These are phyloP conservation scores for Aspergillus udagawae DNA, from an alignment of 2,329 filamentous ascomycete genomes.

Conservation along the genomic window DNA sequence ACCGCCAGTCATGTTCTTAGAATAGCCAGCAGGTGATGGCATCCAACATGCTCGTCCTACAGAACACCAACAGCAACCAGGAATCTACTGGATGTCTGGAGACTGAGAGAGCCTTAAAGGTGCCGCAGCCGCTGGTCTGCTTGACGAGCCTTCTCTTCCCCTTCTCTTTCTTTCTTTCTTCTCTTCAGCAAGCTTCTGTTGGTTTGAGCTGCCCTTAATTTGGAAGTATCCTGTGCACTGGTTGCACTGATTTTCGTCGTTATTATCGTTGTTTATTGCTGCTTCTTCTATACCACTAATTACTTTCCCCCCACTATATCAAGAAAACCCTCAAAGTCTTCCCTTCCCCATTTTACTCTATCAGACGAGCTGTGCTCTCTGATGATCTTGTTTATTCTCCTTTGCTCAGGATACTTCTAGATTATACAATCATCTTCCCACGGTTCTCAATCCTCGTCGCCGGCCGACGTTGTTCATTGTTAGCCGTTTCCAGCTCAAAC, in stretches of 20 bases:
- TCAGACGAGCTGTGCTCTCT: slow-evolving; percentile 36
- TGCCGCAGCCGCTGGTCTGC: slow-evolving; percentile 15
- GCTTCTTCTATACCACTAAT: slow-evolving; percentile 26
- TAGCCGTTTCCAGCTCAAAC: slow-evolving; percentile 24
- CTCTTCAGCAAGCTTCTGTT: slow-evolving; percentile 62
- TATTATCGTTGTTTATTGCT: slow-evolving; percentile 39
- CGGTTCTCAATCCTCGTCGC: slow-evolving; percentile 25
- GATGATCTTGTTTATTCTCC: slow-evolving; percentile 28
- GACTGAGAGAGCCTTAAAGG: slow-evolving; percentile 10
- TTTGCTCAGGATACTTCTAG: slow-evolving; percentile 24
- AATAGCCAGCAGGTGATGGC: neutral
- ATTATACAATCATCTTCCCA: slow-evolving; percentile 20
- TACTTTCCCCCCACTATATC: slow-evolving; percentile 10
- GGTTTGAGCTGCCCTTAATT: slow-evolving; percentile 45
- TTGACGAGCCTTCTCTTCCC: slow-evolving; percentile 18
- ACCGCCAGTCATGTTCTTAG: neutral
- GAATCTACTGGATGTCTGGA: neutral
- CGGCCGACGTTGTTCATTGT: slow-evolving; percentile 29
- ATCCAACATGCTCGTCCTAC: neutral
- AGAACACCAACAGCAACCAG: neutral
- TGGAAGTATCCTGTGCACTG: slow-evolving; percentile 39
- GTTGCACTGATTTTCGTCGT: slow-evolving; percentile 44
- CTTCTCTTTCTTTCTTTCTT: slow-evolving; percentile 38
- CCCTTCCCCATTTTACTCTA: slow-evolving; percentile 10
- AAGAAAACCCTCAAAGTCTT: slow-evolving; percentile 35